phyloP scores from a whole-genome alignment of 2,329 filamentous ascomycete species.

The Laburnicola sp. region DNA sequence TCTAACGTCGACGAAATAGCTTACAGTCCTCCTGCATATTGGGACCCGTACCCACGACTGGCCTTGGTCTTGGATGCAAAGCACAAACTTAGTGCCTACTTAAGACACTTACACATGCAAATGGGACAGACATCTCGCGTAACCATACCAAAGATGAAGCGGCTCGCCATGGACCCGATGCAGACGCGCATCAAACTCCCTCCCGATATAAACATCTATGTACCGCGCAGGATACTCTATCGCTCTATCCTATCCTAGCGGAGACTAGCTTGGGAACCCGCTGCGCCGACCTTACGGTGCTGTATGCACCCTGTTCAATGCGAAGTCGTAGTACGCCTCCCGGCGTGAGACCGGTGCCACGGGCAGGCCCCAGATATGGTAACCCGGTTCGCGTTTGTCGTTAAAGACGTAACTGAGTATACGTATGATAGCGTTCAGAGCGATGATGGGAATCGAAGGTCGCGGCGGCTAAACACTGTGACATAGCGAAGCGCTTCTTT shows the following conservation, averaged over 20 bases:
- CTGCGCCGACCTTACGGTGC: not conserved
- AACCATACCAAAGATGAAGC: too few relatives aligned
- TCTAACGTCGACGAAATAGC: too few relatives aligned
- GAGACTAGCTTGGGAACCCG: conserved; percentile 1
- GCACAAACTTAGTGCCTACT: too few relatives aligned
- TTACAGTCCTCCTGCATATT: too few relatives aligned
- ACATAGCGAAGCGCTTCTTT: not conserved
- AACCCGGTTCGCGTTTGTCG: not conserved
- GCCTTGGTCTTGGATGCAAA: too few relatives aligned
- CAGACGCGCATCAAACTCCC: not conserved
- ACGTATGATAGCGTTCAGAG: not conserved
- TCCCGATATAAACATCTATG: not conserved
- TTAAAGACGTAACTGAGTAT: not conserved
- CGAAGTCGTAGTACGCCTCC: not conserved
- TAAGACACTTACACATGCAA: too few relatives aligned
- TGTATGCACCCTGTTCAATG: not conserved
- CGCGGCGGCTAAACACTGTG: not conserved
- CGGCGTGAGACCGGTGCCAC: not conserved
- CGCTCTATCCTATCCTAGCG: not conserved
- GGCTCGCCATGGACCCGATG: too few relatives aligned
- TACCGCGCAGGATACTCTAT: conserved; percentile 4
- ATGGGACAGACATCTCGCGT: too few relatives aligned
- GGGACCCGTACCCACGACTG: too few relatives aligned
- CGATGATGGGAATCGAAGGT: not conserved
- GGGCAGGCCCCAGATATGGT: not conserved